Evolutionary conservation across 441 rosid species (phyloP).

Genomic region (Pelargonium australe): DNA sequence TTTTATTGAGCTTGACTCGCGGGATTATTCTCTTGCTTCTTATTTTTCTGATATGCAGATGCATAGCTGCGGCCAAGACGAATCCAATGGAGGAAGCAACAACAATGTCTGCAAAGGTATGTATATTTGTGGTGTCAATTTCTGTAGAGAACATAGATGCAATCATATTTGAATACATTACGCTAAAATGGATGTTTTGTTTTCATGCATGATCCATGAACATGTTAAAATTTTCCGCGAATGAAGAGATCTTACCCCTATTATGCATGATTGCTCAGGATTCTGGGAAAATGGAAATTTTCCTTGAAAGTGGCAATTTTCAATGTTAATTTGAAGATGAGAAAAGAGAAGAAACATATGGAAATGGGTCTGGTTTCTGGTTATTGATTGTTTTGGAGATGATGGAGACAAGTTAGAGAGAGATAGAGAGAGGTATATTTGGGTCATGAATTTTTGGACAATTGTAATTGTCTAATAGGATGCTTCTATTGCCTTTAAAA

Average conservation of each 20-base stretch:
- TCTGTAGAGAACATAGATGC: not conserved
- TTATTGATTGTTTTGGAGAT: not conserved
- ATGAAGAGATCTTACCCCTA: not conserved
- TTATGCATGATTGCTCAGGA: not conserved
- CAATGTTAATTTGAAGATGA: not conserved
- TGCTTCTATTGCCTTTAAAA: not conserved
- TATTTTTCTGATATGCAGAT: not conserved
- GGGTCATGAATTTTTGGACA: not conserved
- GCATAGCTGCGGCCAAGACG: not conserved
- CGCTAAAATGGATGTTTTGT: not conserved
- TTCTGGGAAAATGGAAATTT: not conserved
- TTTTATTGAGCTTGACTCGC: not conserved
- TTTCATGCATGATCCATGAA: not conserved
- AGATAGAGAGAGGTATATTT: not conserved
- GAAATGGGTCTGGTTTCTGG: not conserved
- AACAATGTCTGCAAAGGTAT: not conserved
- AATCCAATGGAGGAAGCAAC: not conserved
- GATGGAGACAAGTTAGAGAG: not conserved
- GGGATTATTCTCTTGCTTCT: not conserved
- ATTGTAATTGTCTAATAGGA: not conserved
- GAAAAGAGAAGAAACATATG: not conserved
- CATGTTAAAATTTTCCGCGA: not conserved
- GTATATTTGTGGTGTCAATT: not conserved
- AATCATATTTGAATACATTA: not conserved
- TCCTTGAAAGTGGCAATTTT: not conserved